A percentile compares a stretch with the other conserved stretches of the same genome.
Evolutionary conservation across 1,284 basidiomycete species (phyloP).

Genomic region (Meripilus lineatus): DNA sequence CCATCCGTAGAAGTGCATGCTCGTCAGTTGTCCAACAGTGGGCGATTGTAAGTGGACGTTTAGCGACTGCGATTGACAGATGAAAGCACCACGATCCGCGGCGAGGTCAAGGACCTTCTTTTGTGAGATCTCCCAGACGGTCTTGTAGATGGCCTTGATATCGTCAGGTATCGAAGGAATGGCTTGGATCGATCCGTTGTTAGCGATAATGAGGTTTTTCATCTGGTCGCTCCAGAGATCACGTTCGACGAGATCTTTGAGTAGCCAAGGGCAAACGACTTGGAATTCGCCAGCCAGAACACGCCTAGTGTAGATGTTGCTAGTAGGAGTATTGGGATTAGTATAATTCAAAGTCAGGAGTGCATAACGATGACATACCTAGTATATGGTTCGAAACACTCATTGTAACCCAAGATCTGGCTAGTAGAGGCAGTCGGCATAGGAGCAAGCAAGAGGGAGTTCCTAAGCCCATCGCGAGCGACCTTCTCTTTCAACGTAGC

Average conservation of each 20-base stretch:
- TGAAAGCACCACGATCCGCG: slow-evolving; percentile 97
- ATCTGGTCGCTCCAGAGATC: slow-evolving; percentile 97
- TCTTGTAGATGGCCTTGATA: slow-evolving; percentile 96
- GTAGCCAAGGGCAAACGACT: slow-evolving; percentile 97
- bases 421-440: slow-evolving; percentile 99
- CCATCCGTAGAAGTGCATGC: slow-evolving; percentile 99
- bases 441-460: slow-evolving; percentile 92
- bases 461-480: slow-evolving; percentile 81
- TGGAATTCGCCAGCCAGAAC: slow-evolving; percentile 99
- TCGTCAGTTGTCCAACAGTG: slow-evolving; percentile 91
- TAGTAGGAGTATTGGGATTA: slow-evolving; percentile 25
- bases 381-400: slow-evolving; percentile 97
- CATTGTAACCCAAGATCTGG: slow-evolving; percentile 98
- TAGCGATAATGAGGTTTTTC: slow-evolving; percentile 99
- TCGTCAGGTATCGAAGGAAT: slow-evolving; percentile 84
- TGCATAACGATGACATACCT: slow-evolving; percentile 43
- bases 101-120: slow-evolving; percentile 98
- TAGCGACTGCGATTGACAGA: slow-evolving; percentile 90
- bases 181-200: slow-evolving; percentile 93
- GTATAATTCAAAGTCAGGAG: slow-evolving; percentile 6
- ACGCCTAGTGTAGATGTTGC: slow-evolving; percentile 98
- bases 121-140: slow-evolving; percentile 99
- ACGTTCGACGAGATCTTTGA: slow-evolving; percentile 94
- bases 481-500: slow-evolving; percentile 84
- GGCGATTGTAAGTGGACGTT: slow-evolving; percentile 95